Evolutionary conservation across 768 basidiomycete genomes (phyloP).

Genomic region (Lactarius sanguifluus): DNA sequence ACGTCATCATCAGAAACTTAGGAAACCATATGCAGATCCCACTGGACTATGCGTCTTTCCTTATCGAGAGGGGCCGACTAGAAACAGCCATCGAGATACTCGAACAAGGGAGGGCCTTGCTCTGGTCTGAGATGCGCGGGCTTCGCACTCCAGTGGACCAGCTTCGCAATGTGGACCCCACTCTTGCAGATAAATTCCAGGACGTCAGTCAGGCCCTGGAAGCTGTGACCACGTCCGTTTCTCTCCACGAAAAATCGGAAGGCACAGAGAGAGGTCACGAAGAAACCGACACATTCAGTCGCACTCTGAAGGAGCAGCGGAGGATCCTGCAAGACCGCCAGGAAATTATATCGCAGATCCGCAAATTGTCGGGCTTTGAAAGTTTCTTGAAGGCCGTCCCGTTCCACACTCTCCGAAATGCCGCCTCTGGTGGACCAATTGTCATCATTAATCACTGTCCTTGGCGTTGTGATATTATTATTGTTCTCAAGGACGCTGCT

Average conservation of each 20-base stretch:
- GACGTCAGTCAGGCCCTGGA: not conserved
- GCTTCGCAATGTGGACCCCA: slow-evolving; percentile 10
- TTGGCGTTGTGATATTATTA: slow-evolving; percentile 15
- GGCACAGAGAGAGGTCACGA: not conserved
- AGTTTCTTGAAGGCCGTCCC: slow-evolving; percentile 1
- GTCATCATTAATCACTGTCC: slow-evolving; percentile 15
- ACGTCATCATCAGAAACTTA: slow-evolving; percentile 1
- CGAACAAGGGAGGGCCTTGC: slow-evolving; percentile 23
- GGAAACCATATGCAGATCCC: not conserved
- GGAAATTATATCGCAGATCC: slow-evolving; percentile 9
- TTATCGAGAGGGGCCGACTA: not conserved
- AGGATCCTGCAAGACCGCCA: slow-evolving; percentile 6
- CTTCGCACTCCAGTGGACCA: slow-evolving; percentile 21
- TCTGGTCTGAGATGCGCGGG: slow-evolving; percentile 23
- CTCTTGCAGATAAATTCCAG: slow-evolving; percentile 15
- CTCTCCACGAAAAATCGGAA: not conserved
- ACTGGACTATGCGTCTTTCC: slow-evolving; percentile 8
- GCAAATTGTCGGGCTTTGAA: slow-evolving; percentile 5
- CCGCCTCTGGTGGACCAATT: slow-evolving; percentile 15
- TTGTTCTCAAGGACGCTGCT: slow-evolving; percentile 3
- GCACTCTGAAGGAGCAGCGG: slow-evolving; percentile 4
- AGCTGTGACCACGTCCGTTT: not conserved
- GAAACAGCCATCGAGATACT: slow-evolving; percentile 19
- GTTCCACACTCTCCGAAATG: slow-evolving; percentile 7
- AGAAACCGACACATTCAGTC: slow-evolving; percentile 4